Conservation (phyloP, 306 rosid genomes). For the Prunus mira region DNA sequence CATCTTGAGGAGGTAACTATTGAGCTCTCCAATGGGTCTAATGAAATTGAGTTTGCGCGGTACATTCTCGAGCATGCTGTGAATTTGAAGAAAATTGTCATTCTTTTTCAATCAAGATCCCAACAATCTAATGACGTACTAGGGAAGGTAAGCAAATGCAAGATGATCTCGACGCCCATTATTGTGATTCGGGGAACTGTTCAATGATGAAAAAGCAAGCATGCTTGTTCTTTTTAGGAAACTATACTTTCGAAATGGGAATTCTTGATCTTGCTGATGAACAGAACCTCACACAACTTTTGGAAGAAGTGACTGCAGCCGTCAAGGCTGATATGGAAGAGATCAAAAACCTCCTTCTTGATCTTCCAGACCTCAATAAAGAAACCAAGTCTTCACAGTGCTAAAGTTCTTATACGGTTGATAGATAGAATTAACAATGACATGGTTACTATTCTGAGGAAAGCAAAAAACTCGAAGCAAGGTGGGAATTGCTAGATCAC, state of each 20-base stretch:
- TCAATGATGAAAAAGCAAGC: background rate
- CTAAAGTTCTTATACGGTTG: conserved; percentile 9
- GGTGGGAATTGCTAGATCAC: conserved; percentile 6
- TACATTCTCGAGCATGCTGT: background rate
- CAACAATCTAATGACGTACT: background rate
- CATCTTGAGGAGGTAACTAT: background rate
- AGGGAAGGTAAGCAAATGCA: background rate
- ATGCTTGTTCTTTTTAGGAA: background rate
- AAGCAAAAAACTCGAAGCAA: conserved; percentile 3
- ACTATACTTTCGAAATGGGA: too few species aligned
- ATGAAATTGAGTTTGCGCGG: background rate
- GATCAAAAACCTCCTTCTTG: conserved; percentile 16
- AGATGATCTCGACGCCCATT: background rate
- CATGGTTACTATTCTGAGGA: conserved; percentile 4
- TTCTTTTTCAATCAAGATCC: background rate
- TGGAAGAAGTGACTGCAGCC: too few species aligned
- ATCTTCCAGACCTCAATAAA: conserved; percentile 21
- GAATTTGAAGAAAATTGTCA: background rate
- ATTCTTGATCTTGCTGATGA: too few species aligned
- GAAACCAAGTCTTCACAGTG: conserved; percentile 23
- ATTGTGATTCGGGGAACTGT: background rate
- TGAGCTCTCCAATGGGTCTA: background rate
- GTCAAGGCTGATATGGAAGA: conserved; percentile 11
- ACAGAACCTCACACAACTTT: too few species aligned
- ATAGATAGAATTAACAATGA: background rate